These are phyloP conservation scores for Arthrobotrys iridis DNA, from an alignment of 2,329 filamentous ascomycete genomes.

Conservation along the genomic window DNA sequence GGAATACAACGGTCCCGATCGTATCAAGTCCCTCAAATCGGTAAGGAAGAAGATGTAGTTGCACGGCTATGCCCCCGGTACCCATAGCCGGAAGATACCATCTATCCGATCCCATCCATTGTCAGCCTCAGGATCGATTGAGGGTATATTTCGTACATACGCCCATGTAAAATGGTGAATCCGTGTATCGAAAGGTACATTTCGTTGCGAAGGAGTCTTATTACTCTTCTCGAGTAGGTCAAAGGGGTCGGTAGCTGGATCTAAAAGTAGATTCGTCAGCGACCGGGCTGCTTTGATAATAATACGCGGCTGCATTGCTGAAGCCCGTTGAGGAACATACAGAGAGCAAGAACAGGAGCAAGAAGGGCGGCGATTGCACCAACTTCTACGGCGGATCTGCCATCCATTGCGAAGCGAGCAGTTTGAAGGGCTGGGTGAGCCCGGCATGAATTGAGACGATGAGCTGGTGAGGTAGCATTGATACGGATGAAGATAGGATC, in stretches of 20 bases:
- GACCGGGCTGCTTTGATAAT: conserved; percentile 15
- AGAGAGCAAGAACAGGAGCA: conserved; percentile 27
- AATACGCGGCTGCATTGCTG: neutral
- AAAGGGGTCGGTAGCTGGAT: conserved; percentile 36
- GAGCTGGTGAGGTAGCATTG: conserved; percentile 21
- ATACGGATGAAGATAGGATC: neutral
- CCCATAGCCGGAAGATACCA: conserved; percentile 51
- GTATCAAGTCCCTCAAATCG: conserved; percentile 42
- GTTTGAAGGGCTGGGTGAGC: neutral
- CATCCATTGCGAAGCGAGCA: conserved; percentile 8
- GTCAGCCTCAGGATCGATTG: neutral
- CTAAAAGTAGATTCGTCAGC: conserved; percentile 2
- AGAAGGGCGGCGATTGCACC: conserved; percentile 40
- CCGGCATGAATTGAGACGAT: conserved; percentile 1
- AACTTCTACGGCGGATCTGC: conserved; percentile 10
- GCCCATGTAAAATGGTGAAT: conserved; percentile 52
- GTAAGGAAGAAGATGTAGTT: conserved; percentile 40
- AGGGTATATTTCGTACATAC: conserved; percentile 2
- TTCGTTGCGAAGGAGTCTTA: conserved; percentile 35
- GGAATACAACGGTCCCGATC: conserved; percentile 42
- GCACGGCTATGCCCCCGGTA: conserved; percentile 43
- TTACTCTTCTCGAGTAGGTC: conserved; percentile 44
- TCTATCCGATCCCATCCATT: neutral
- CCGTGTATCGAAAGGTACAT: conserved; percentile 37
- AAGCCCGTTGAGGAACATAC: conserved; percentile 1